phyloP scores from a whole-genome alignment of 768 basidiomycete genomes.

The Suillus fuscotomentosus region DNA sequence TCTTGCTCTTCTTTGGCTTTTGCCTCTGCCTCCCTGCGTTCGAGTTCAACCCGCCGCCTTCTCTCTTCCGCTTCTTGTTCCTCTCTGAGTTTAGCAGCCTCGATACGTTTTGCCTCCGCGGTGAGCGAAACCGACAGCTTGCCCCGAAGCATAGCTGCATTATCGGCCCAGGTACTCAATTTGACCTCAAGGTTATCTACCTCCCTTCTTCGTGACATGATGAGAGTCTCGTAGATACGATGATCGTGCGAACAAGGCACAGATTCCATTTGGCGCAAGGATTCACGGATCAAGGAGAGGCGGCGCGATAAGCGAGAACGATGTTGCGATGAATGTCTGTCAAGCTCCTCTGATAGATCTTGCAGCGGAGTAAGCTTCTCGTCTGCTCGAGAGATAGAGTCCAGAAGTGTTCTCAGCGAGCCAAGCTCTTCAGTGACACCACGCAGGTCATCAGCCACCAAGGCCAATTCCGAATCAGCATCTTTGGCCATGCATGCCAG shows the following conservation, averaged over 20 bases:
- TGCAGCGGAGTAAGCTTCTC: constrained; percentile 37
- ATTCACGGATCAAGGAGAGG: constrained; percentile 52
- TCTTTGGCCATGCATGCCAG: constrained; percentile 53
- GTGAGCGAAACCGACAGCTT: constrained; percentile 41
- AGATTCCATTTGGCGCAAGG: constrained; percentile 56
- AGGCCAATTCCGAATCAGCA: constrained; percentile 44
- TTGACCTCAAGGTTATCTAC: constrained; percentile 52
- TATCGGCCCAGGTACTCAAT: constrained; percentile 49
- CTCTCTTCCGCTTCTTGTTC: constrained; percentile 27
- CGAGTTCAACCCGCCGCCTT: constrained; percentile 15
- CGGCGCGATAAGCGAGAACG: constrained; percentile 42
- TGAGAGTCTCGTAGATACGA: constrained; percentile 45
- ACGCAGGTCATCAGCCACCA: constrained; percentile 38
- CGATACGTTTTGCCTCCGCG: constrained; percentile 40
- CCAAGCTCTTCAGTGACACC: constrained; percentile 39
- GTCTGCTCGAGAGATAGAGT: constrained; percentile 22
- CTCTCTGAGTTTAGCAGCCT: constrained; percentile 32
- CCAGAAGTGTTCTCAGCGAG: constrained; percentile 36
- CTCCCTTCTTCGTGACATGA: constrained; percentile 45
- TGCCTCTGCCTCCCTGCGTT: constrained; percentile 1
- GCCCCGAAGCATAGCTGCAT: constrained; percentile 26
- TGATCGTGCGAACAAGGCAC: constrained; percentile 41
- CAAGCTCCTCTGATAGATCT: constrained; percentile 34
- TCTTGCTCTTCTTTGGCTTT: constrained; percentile 9
- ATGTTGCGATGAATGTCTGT: constrained; percentile 33